Percentiles rank a stretch among this genome's conserved stretches.
Evolutionary conservation across 768 basidiomycete genomes (phyloP).

Genomic region (Leucocoprinus leucothites): DNA sequence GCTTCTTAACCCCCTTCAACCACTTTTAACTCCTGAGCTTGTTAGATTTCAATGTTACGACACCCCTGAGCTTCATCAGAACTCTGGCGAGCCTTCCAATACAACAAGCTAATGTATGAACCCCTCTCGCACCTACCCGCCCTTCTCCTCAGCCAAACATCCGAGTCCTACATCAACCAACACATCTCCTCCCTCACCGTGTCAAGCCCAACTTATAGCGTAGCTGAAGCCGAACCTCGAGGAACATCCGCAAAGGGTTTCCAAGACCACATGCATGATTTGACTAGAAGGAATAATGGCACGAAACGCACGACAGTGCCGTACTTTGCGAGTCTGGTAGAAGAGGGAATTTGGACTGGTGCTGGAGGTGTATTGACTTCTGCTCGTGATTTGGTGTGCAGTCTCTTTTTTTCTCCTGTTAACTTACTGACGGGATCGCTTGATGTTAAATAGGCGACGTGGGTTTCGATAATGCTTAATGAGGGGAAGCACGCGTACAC

Average conservation of each 20-base stretch:
- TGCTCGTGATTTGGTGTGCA: conserved; percentile 37
- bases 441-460: conserved; percentile 26
- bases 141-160: conserved; percentile 34
- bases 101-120: conserved; percentile 46
- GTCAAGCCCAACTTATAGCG: conserved; percentile 40
- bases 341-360: conserved; percentile 38
- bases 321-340: conserved; percentile 36
- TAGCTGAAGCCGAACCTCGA: conserved; percentile 30
- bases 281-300: conserved; percentile 26
- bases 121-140: conserved; percentile 36
- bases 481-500: conserved; percentile 36
- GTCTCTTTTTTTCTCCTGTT: no score
- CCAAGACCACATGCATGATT: conserved; percentile 28
- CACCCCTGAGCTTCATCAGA: conserved; percentile 37
- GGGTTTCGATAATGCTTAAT: conserved; percentile 38
- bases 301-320: conserved; percentile 32
- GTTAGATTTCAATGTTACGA: conserved; percentile 33
- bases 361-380: conserved; percentile 39
- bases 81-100: conserved; percentile 39
- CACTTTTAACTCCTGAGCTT: neutral
- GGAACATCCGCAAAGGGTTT: conserved; percentile 35
- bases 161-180: no score
- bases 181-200: no score
- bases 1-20: no score
- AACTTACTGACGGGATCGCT: no score